These are phyloP conservation scores for Penicillium griseofulvum DNA, from an alignment of 2,329 filamentous ascomycete species.

Conservation along the genomic window DNA sequence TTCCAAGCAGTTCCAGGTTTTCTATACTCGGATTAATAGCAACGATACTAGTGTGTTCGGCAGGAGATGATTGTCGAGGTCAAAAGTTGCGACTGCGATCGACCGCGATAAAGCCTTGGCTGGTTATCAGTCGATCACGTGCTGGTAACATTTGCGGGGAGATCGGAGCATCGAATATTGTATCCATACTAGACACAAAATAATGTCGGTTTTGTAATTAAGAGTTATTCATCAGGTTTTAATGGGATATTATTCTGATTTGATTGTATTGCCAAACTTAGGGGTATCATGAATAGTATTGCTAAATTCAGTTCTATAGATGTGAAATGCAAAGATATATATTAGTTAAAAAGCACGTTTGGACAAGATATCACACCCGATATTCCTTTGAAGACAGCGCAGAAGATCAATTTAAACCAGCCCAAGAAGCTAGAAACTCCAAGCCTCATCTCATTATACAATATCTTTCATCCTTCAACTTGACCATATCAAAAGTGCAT, in stretches of 20 bases:
- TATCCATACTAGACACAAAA: neutral
- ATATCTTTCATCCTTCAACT: neutral
- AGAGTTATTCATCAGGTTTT: no score
- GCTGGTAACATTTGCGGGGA: conserved; percentile 12
- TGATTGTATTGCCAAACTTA: neutral
- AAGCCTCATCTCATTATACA: fast-evolving
- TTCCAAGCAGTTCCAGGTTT: neutral
- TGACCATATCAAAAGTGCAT: neutral
- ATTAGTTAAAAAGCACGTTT: neutral
- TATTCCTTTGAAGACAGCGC: neutral
- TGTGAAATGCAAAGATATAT: neutral
- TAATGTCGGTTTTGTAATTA: neutral
- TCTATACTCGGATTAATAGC: neutral
- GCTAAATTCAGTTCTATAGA: neutral
- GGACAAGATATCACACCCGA: neutral
- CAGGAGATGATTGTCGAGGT: conserved; percentile 4
- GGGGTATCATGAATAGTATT: neutral
- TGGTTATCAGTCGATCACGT: conserved; percentile 20
- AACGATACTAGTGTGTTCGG: neutral
- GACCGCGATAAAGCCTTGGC: conserved; percentile 12
- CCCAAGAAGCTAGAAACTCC: neutral
- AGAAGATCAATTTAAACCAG: neutral
- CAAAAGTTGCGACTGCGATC: conserved; percentile 13
- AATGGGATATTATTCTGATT: neutral
- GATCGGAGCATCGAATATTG: neutral